These are phyloP conservation scores for Craterostigma plantagineum DNA, from an alignment of 257 asterid species.

Conservation along the genomic window DNA sequence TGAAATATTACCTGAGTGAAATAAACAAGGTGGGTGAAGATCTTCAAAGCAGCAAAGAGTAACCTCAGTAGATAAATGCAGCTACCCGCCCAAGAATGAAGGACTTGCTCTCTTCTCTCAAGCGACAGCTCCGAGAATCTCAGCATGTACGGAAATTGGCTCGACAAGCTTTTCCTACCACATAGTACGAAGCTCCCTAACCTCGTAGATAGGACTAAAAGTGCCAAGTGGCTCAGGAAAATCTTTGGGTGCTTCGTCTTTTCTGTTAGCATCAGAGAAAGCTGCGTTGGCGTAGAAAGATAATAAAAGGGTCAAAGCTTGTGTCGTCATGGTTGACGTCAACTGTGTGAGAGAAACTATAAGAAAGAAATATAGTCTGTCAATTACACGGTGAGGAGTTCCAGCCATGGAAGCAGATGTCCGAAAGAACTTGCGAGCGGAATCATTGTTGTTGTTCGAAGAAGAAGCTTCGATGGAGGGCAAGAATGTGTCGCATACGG, in stretches of 20 bases:
- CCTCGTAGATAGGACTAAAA: conserved; percentile 42
- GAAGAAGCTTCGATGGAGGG: conserved; percentile 28
- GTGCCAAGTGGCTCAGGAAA: conserved; percentile 14
- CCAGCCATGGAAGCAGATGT: conserved; percentile 52
- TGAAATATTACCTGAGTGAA: conserved; percentile 84
- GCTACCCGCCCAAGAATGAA: conserved; percentile 45
- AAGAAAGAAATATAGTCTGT: neutral
- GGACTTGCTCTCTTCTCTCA: conserved; percentile 22
- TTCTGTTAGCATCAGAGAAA: conserved; percentile 20
- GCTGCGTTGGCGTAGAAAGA: conserved; percentile 14
- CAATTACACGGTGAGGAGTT: conserved; percentile 40
- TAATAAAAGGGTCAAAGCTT: no score
- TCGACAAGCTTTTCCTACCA: conserved; percentile 36
- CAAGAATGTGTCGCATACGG: conserved; percentile 40
- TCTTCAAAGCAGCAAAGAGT: conserved; percentile 22
- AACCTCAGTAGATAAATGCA: conserved; percentile 22
- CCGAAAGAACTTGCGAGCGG: conserved; percentile 15
- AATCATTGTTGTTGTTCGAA: conserved; percentile 1
- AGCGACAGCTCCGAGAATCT: conserved; percentile 28
- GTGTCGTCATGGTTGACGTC: no score
- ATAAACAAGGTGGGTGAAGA: conserved; percentile 25
- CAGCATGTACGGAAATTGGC: conserved; percentile 32
- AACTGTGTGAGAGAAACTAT: neutral
- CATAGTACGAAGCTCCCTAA: conserved; percentile 48
- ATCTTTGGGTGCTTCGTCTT: conserved; percentile 40